Conservation (phyloP, 257 asterid genomes). For the Solanum habrochaites region DNA sequence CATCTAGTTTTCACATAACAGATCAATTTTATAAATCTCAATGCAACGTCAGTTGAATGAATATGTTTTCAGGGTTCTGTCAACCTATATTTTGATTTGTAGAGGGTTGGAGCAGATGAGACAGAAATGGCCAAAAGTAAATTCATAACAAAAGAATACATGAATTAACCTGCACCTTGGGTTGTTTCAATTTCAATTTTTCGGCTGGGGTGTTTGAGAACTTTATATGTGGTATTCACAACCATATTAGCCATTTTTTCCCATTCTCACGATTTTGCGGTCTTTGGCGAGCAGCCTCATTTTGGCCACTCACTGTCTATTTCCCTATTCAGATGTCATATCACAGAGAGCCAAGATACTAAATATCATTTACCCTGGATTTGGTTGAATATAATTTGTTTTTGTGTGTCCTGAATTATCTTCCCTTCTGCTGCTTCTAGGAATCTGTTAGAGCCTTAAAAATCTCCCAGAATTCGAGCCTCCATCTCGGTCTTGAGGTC, state of each 20-base stretch:
- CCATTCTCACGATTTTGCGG: conserved; percentile 66
- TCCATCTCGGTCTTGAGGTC: conserved; percentile 28
- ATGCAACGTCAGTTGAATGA: neutral
- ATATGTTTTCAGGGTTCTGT: conserved; percentile 25
- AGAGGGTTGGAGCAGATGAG: conserved; percentile 22
- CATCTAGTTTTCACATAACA: neutral
- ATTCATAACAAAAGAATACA: conserved; percentile 17
- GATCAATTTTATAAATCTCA: neutral
- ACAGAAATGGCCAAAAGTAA: conserved; percentile 19
- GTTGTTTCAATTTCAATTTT: conserved; percentile 10
- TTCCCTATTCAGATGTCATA: conserved; percentile 57
- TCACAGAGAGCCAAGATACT: conserved; percentile 13
- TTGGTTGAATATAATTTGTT: conserved; percentile 28
- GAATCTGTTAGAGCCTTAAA: conserved; percentile 43
- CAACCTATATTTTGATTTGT: conserved; percentile 51
- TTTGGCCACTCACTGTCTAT: conserved; percentile 58
- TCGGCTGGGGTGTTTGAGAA: conserved; percentile 59
- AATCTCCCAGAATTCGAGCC: conserved; percentile 13
- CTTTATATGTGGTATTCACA: conserved; percentile 32
- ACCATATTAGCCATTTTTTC: conserved; percentile 44
- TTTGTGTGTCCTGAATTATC: conserved; percentile 28
- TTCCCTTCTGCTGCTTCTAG: conserved; percentile 49
- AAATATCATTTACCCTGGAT: conserved; percentile 30
- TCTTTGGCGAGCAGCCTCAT: conserved; percentile 51
- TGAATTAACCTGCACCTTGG: conserved; percentile 2